phyloP scores from a whole-genome alignment of 2,329 filamentous ascomycete species.

The Calonectria ilicicola region DNA sequence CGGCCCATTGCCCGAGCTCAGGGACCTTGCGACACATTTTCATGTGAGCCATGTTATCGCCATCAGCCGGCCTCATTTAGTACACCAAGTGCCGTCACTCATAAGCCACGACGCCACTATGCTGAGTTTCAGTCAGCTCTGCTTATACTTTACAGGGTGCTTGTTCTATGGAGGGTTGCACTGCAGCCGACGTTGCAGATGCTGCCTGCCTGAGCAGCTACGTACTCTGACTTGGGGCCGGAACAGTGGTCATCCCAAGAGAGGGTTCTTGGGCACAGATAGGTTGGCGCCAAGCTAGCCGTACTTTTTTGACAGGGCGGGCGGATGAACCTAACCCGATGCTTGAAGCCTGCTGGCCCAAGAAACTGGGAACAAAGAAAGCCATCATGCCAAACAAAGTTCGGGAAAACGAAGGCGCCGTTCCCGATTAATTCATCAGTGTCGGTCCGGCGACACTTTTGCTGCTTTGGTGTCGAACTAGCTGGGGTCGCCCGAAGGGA shows the following conservation, averaged over 20 bases:
- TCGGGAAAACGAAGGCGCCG: neutral
- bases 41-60: conserved; percentile 10
- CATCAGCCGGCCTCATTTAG: neutral
- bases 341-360: neutral
- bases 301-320: neutral
- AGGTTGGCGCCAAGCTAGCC: neutral
- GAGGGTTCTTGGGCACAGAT: neutral
- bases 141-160: neutral
- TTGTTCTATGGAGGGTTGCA: neutral
- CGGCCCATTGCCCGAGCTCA: neutral
- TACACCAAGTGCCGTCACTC: conserved; percentile 1
- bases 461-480: neutral
- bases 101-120: neutral
- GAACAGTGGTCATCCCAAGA: neutral
- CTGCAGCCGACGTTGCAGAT: neutral
- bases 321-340: neutral
- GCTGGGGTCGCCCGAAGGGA: neutral
- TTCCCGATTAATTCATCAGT: neutral
- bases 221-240: neutral
- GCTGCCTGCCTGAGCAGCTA: neutral
- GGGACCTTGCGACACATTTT: conserved; percentile 18
- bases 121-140: neutral
- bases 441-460: neutral
- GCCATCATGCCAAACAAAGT: neutral
- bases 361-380: neutral